Evolutionary conservation across 148 eudicot genomes (phyloP).

Genomic region (Oxyria digyna): DNA sequence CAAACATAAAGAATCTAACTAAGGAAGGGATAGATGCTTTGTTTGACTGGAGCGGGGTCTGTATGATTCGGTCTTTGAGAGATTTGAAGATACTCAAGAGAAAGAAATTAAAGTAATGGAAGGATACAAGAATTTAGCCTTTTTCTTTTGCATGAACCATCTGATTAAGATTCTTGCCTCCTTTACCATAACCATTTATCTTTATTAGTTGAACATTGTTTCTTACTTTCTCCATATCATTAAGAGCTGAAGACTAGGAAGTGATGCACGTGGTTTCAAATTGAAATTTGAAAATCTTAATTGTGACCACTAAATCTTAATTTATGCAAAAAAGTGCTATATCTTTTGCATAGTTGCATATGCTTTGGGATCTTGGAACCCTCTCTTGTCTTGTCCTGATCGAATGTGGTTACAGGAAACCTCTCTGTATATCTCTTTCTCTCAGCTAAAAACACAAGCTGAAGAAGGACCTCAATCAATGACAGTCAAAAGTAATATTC

Average conservation of each 20-base stretch:
- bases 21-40: slow-evolving; percentile 6
- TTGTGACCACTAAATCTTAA: not conserved
- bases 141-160: slow-evolving; percentile 1
- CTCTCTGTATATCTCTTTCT: not conserved
- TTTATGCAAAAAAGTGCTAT: not conserved
- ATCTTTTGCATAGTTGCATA: no score
- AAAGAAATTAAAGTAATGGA: no score
- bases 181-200: not conserved
- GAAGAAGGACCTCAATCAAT: no score
- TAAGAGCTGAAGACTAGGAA: not conserved
- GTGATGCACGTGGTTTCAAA: not conserved
- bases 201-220: not conserved
- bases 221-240: not conserved
- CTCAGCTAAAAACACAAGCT: no score
- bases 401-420: not conserved
- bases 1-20: not conserved
- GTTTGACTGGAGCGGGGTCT: slow-evolving; percentile 8
- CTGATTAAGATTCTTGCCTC: not conserved
- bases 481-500: not conserved
- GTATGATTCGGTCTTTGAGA: not conserved
- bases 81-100: slow-evolving; percentile 6
- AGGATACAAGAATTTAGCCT: not conserved
- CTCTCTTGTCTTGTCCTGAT: slow-evolving; percentile 7
- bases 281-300: no score
- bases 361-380: slow-evolving; percentile 9